Conservation (phyloP, 2,329 filamentous ascomycete genomes). For the Xylariales sp. region DNA sequence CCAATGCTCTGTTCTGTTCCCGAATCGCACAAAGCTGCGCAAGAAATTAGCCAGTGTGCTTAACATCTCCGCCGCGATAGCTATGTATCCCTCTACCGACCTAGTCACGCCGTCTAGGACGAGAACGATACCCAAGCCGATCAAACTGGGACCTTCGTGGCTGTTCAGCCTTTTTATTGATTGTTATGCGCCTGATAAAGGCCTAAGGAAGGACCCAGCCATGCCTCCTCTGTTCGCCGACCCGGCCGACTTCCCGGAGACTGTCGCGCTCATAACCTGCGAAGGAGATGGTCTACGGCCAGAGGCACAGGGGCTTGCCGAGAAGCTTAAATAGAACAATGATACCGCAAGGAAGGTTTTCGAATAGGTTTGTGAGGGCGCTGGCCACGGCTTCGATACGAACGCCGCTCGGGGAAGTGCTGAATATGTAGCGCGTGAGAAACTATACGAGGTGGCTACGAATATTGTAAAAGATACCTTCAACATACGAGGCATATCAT, state of each 20-base stretch:
- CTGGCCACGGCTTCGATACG: slow-evolving; percentile 16
- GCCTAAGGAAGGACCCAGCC: slow-evolving; percentile 29
- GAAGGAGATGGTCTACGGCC: slow-evolving; percentile 35
- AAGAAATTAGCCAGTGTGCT: slow-evolving; percentile 13
- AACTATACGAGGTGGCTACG: slow-evolving; percentile 12
- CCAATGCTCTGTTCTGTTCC: slow-evolving; percentile 35
- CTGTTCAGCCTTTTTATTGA: slow-evolving; percentile 33
- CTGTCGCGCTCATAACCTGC: slow-evolving; percentile 33
- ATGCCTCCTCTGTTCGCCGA: slow-evolving; percentile 35
- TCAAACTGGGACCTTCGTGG: slow-evolving; percentile 26
- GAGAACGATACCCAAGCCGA: slow-evolving; percentile 32
- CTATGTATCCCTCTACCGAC: slow-evolving; percentile 34
- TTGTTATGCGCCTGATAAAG: slow-evolving; percentile 35
- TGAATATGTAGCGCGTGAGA: slow-evolving; percentile 10
- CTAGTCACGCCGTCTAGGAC: slow-evolving; percentile 29
- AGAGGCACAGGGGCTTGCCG: slow-evolving; percentile 29
- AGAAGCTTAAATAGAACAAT: slow-evolving; percentile 4
- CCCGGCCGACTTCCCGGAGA: slow-evolving; percentile 32
- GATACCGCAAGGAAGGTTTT: neutral
- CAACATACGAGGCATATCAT: neutral
- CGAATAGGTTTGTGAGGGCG: slow-evolving; percentile 5
- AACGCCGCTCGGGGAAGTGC: slow-evolving; percentile 5
- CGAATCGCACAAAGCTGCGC: slow-evolving; percentile 30
- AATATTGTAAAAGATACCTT: slow-evolving; percentile 15
- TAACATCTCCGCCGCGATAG: slow-evolving; percentile 20